phyloP scores from a whole-genome alignment of 352 stramenopile species.

The Phytophthora sp. region DNA sequence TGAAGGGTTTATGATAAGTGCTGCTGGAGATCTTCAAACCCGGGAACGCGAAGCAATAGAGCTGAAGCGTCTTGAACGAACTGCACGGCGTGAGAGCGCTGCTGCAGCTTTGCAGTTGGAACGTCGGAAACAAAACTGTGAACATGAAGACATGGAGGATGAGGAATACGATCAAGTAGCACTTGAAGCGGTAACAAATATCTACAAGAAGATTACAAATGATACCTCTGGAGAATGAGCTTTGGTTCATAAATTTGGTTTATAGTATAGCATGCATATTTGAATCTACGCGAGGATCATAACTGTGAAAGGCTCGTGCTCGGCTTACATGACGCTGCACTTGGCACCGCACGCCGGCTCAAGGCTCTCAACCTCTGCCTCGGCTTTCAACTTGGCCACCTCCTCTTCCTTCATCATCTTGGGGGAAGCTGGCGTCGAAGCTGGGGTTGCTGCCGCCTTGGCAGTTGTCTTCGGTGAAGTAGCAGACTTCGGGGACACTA shows the following conservation, averaged over 20 bases:
- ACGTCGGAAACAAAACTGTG: slow-evolving; percentile 21
- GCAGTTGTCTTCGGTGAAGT: slow-evolving; percentile 5
- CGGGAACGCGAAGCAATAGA: slow-evolving; percentile 36
- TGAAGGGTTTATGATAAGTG: slow-evolving; percentile 70
- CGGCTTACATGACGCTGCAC: slow-evolving; percentile 65
- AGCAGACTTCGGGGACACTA: slow-evolving; percentile 17
- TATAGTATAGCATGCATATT: slow-evolving; percentile 21
- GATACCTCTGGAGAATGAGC: background rate
- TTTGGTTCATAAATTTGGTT: slow-evolving; percentile 26
- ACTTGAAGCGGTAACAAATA: slow-evolving; percentile 7
- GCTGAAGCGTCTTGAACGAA: slow-evolving; percentile 40
- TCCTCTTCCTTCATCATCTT: slow-evolving; percentile 36
- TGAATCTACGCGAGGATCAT: slow-evolving; percentile 1
- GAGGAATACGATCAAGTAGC: slow-evolving; percentile 31
- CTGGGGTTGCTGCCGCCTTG: background rate
- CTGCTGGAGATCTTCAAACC: slow-evolving; percentile 27
- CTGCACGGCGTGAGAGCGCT: slow-evolving; percentile 50
- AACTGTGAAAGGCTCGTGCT: background rate
- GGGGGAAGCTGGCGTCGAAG: slow-evolving; percentile 4
- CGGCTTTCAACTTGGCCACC: slow-evolving; percentile 33
- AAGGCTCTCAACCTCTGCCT: slow-evolving; percentile 41
- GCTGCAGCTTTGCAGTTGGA: slow-evolving; percentile 42
- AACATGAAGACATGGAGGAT: slow-evolving; percentile 23
- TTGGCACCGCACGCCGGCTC: slow-evolving; percentile 50
- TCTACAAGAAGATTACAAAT: slow-evolving; percentile 18